Conservation (phyloP, 176 grass and related monocot species). For the Metroxylon sagu region DNA sequence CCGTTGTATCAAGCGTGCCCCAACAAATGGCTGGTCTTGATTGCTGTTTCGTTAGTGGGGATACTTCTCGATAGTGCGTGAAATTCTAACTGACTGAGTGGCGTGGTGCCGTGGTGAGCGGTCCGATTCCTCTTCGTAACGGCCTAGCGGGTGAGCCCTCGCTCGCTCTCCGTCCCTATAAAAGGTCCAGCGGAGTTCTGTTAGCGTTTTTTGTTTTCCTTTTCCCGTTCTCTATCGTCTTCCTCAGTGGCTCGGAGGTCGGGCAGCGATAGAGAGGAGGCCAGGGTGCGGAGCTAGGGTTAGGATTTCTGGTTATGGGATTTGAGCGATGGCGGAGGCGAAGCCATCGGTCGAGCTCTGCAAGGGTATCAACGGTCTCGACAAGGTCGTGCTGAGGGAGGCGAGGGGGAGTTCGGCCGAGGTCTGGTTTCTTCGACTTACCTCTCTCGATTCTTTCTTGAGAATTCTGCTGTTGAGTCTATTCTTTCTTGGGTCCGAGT, state of each 20-base stretch:
- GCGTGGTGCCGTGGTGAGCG: too few species aligned
- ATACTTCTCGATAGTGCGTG: too few species aligned
- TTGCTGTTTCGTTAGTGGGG: too few species aligned
- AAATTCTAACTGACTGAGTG: too few species aligned
- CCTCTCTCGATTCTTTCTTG: not conserved
- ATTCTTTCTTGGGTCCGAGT: not conserved
- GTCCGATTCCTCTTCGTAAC: too few species aligned
- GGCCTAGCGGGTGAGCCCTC: too few species aligned
- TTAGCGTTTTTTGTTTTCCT: not conserved
- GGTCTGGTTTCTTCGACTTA: conserved; percentile 5
- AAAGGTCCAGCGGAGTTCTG: too few species aligned
- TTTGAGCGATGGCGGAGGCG: conserved; percentile 19
- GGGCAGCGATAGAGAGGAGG: not conserved
- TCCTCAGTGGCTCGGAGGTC: not conserved
- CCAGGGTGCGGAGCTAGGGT: not conserved
- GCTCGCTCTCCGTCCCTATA: too few species aligned
- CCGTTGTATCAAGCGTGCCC: too few species aligned
- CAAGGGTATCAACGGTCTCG: conserved; percentile 31
- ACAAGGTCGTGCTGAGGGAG: conserved; percentile 44
- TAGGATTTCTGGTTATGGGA: conserved; percentile 1
- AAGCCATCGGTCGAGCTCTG: conserved; percentile 27
- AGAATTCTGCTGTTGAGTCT: not conserved
- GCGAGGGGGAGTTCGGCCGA: conserved; percentile 31
- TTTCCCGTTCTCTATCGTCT: not conserved
- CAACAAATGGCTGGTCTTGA: too few species aligned